Evolutionary conservation across 257 asterid species (phyloP), one percentile per base, ranked within the genome.

Genomic region (Nicotiana noctiflora): DNA sequence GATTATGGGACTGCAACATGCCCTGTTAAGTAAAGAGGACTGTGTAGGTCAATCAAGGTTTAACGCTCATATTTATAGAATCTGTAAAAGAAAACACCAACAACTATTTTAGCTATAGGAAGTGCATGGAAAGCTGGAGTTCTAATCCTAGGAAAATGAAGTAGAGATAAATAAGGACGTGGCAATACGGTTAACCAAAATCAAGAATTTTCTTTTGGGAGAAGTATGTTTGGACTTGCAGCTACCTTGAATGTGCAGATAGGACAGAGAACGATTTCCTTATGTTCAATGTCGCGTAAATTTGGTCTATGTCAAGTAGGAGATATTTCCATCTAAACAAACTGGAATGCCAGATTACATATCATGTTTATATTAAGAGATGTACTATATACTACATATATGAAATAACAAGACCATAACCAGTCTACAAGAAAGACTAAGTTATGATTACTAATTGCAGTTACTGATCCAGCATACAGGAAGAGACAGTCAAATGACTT

Each of bases 1-100:
- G 76, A 84, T 87, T 84, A 88, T 81, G 85, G 81, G 76, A 82
- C 63, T 62, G 81, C 77, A 79, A 66, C 80, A 83, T 81, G 61
- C 64, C 87, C 86, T 81, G 83, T 62, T 57, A 75, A 80, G 77
- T 79, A 82, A 67, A 84, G 78, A 85, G 74, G 81, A 80, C 74
- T 31, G 77, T 12, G 61, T 21, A 19, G 27, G 85, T 83, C 83
- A 56, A 84, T 82, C 34, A 55, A 18, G 51, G 44, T 34, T n/a
- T n/a, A 5, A 46, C 19, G 56, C 18, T n/a, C 23, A 46, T 72
- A 27, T 40, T n/a, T 25, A n/a, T 65, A 23, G 55, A 76, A 49
- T 31, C 23, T 52, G 8, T 79, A 64, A 62, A 53, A 32, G 52
- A 53, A 29, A 68, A 4, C 21, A 14, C 15, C 60, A 4, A 72